phyloP scores from a whole-genome alignment of 768 basidiomycete genomes.

The Serendipita sp. region DNA sequence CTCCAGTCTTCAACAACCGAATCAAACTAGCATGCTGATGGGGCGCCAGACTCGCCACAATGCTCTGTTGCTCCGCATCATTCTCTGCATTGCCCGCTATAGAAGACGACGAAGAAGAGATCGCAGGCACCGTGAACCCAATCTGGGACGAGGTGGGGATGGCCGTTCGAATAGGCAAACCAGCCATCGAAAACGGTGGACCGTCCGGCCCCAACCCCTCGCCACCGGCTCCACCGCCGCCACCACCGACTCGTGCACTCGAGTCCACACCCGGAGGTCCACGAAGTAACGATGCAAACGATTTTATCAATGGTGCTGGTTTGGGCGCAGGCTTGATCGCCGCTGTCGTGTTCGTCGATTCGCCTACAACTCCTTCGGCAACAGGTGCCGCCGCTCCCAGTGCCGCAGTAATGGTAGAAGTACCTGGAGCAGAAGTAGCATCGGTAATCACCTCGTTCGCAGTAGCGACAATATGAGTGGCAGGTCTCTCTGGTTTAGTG shows the following conservation, averaged over 20 bases:
- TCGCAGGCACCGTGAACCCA: not conserved
- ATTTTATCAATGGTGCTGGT: slow-evolving; percentile 17
- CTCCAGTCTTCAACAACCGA: slow-evolving; percentile 58
- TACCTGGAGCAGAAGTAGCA: no score
- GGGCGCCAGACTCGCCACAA: slow-evolving; percentile 12
- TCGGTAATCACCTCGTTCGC: no score
- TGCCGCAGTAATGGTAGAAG: no score
- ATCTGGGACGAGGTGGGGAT: not conserved
- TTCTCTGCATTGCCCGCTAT: no score
- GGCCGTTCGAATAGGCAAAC: not conserved
- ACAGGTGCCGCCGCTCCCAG: no score
- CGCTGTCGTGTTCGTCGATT: not conserved
- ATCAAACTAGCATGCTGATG: slow-evolving; percentile 48
- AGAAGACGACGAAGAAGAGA: not conserved
- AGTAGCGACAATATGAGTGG: no score
- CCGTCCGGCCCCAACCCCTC: not conserved
- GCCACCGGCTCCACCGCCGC: not conserved
- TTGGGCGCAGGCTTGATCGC: slow-evolving; percentile 6
- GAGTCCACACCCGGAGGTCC: no score
- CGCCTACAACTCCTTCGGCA: no score
- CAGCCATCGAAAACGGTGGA: no score
- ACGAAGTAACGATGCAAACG: slow-evolving; percentile 3
- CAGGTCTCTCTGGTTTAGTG: no score
- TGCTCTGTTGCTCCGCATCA: not conserved
- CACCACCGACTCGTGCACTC: not conserved